These are phyloP conservation scores for Carnegiea gigantea DNA, from an alignment of 179 eudicot genomes.

Conservation along the genomic window DNA sequence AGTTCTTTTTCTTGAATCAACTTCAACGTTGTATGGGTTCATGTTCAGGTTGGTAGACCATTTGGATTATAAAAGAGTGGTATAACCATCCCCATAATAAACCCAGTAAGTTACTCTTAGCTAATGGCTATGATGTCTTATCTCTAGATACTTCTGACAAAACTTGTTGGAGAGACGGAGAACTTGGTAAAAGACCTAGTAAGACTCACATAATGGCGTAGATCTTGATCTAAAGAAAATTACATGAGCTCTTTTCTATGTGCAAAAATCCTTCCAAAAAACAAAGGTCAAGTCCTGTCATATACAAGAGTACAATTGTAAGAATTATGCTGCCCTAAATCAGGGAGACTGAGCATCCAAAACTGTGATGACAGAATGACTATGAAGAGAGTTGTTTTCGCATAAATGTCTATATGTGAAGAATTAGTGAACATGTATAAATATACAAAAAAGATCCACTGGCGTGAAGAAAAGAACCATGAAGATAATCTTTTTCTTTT, in stretches of 20 bases:
- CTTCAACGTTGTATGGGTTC: too few species aligned
- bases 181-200: neutral
- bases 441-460: neutral
- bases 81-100: too few species aligned
- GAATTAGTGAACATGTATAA: neutral
- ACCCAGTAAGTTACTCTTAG: too few species aligned
- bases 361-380: neutral
- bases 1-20: too few species aligned
- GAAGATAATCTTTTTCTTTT: neutral
- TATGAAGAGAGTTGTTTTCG: neutral
- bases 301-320: neutral
- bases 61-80: too few species aligned
- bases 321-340: neutral
- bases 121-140: too few species aligned
- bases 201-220: neutral
- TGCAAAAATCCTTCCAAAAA: neutral
- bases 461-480: neutral
- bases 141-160: neutral
- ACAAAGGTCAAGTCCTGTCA: neutral
- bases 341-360: neutral
- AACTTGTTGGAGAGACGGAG: neutral
- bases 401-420: neutral
- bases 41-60: too few species aligned
- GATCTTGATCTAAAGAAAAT: neutral
- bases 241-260: neutral